Conservation (phyloP, 2,329 filamentous ascomycete species). For the Exophiala aquamarina region DNA sequence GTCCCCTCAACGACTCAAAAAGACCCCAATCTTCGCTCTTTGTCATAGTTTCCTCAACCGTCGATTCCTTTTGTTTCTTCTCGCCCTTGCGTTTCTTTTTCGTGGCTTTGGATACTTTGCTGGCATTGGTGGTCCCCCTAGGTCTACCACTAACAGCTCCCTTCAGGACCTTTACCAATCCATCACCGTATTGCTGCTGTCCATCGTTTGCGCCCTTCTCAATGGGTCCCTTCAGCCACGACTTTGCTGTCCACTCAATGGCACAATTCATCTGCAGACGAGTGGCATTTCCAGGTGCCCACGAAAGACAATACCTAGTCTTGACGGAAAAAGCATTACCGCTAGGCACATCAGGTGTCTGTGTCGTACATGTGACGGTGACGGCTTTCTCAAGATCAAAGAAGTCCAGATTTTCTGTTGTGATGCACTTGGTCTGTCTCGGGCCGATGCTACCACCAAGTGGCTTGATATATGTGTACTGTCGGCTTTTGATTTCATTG, state of each 20-base stretch:
- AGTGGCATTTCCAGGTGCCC: slow-evolving; percentile 84
- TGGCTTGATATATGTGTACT: slow-evolving; percentile 89
- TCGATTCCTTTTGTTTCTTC: slow-evolving; percentile 48
- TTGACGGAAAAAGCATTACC: slow-evolving; percentile 90
- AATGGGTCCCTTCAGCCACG: slow-evolving; percentile 95
- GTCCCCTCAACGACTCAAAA: slow-evolving; percentile 72
- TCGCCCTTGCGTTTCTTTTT: slow-evolving; percentile 61
- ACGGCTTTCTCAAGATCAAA: slow-evolving; percentile 86
- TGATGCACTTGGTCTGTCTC: slow-evolving; percentile 91
- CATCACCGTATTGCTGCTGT: slow-evolving; percentile 78
- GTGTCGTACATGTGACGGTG: slow-evolving; percentile 76
- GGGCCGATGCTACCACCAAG: slow-evolving; percentile 81
- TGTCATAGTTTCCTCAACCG: slow-evolving; percentile 43
- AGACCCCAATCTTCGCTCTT: slow-evolving; percentile 67
- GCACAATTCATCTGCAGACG: slow-evolving; percentile 83
- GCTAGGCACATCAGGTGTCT: slow-evolving; percentile 92
- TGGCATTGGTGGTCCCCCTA: slow-evolving; percentile 48
- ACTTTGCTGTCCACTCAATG: slow-evolving; percentile 96
- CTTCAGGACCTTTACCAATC: slow-evolving; percentile 73
- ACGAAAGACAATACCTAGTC: slow-evolving; percentile 91
- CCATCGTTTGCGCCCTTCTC: slow-evolving; percentile 94
- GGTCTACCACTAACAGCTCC: slow-evolving; percentile 68
- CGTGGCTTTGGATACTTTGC: slow-evolving; percentile 51
- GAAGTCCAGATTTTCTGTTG: slow-evolving; percentile 77
- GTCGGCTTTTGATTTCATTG: slow-evolving; percentile 71